Percentiles rank a stretch among this genome's conserved stretches.
Evolutionary conservation across 768 basidiomycete genomes (phyloP).

Genomic region (Leccinum boreale): DNA sequence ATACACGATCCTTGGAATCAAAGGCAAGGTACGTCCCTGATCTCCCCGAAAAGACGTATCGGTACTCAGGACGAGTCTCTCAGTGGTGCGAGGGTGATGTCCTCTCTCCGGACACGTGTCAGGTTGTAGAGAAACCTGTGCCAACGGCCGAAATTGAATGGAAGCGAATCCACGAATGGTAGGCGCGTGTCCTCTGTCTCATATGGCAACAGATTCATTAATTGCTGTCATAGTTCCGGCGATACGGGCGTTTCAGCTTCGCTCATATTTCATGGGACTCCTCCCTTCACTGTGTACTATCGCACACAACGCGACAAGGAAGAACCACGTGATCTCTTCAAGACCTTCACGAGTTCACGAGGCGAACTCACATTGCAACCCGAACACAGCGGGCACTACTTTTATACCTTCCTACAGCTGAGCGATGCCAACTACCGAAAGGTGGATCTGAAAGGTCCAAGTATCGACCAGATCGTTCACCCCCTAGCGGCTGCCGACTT

Average conservation of each 20-base stretch:
- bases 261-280: constrained; percentile 81
- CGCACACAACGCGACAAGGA: constrained; percentile 69
- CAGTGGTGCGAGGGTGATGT: constrained; percentile 81
- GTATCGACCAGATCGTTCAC: constrained; percentile 86
- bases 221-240: constrained; percentile 56
- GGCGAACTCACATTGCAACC: constrained; percentile 85
- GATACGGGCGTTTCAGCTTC: constrained; percentile 90
- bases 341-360: constrained; percentile 64
- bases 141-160: constrained; percentile 87
- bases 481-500: constrained; percentile 83
- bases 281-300: constrained; percentile 86
- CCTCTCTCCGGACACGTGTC: constrained; percentile 76
- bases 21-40: constrained; percentile 52
- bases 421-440: constrained; percentile 84
- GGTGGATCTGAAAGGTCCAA: constrained; percentile 68
- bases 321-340: constrained; percentile 51
- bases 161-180: constrained; percentile 92
- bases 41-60: neutral
- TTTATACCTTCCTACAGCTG: constrained; percentile 74
- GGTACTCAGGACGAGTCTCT: constrained; percentile 3
- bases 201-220: constrained; percentile 3
- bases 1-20: constrained; percentile 67
- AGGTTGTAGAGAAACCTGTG: constrained; percentile 67
- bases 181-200: constrained; percentile 2
- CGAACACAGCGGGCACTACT: constrained; percentile 85